These are phyloP conservation scores for Botrytis cinerea DNA, from an alignment of 2,329 filamentous ascomycete genomes.

Conservation along the genomic window DNA sequence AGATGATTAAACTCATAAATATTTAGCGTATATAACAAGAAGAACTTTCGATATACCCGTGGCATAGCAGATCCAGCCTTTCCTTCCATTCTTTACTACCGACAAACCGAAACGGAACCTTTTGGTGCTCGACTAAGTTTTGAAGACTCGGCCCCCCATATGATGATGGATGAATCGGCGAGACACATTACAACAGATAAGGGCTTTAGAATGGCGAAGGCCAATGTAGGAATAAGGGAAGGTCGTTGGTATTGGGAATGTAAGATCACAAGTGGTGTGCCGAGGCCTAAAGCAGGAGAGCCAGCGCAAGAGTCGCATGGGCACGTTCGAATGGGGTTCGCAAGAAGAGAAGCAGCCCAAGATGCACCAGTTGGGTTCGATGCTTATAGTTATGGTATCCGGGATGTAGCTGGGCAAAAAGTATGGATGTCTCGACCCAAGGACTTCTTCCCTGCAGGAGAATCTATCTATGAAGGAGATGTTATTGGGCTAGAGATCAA, in stretches of 20 bases:
- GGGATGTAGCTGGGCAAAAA: slow-evolving; percentile 86
- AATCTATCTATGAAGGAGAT: slow-evolving; percentile 84
- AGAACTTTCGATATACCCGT: slow-evolving; percentile 82
- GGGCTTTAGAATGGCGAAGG: slow-evolving; percentile 86
- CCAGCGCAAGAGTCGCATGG: slow-evolving; percentile 41
- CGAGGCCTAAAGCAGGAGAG: slow-evolving; percentile 42
- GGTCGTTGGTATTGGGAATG: slow-evolving; percentile 95
- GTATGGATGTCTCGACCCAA: slow-evolving; percentile 93
- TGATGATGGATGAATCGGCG: slow-evolving; percentile 77
- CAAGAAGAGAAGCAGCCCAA: slow-evolving; percentile 75
- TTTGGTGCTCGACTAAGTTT: slow-evolving; percentile 85
- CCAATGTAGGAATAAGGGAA: slow-evolving; percentile 87
- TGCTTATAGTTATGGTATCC: slow-evolving; percentile 90
- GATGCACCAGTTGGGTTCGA: slow-evolving; percentile 86
- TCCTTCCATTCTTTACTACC: slow-evolving; percentile 83
- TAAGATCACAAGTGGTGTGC: slow-evolving; percentile 78
- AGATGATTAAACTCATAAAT: slow-evolving; percentile 25
- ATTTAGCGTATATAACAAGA: slow-evolving; percentile 62
- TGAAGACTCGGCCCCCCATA: slow-evolving; percentile 84
- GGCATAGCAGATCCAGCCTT: slow-evolving; percentile 89
- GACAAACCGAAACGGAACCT: slow-evolving; percentile 82
- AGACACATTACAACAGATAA: slow-evolving; percentile 85
- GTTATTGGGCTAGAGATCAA: slow-evolving; percentile 93
- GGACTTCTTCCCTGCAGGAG: slow-evolving; percentile 77
- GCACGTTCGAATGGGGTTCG: slow-evolving; percentile 85